phyloP scores from a whole-genome alignment of 192 early-diverging fungal genomes.

The Martensiomyces pterosporus region DNA sequence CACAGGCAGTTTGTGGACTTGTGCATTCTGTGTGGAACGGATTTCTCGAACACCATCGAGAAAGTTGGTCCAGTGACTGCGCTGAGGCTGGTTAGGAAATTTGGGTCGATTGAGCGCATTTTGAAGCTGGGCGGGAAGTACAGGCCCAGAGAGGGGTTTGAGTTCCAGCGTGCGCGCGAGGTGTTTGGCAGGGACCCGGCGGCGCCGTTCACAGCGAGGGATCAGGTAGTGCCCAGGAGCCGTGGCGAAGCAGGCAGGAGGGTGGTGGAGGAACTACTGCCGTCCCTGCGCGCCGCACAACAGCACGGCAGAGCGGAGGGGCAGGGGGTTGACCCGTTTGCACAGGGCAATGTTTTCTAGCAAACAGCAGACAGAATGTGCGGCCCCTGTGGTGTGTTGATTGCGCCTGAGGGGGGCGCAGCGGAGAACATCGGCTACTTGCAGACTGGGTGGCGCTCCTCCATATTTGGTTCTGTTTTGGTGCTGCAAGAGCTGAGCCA shows the following conservation, averaged over 20 bases:
- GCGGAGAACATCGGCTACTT: too few species aligned
- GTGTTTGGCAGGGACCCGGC: constrained; percentile 25
- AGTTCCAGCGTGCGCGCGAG: constrained; percentile 29
- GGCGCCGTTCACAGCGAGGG: constrained; percentile 13
- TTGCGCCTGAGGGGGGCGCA: too few species aligned
- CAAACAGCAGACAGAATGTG: not conserved
- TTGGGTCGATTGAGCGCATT: constrained; percentile 63
- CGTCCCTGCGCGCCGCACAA: constrained; percentile 1
- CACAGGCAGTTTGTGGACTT: constrained; percentile 59
- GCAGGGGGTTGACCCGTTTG: constrained; percentile 24
- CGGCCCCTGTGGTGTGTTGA: too few species aligned
- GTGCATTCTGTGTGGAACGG: constrained; percentile 75
- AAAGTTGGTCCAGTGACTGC: constrained; percentile 65
- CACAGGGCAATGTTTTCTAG: constrained; percentile 3
- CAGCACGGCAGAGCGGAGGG: not conserved
- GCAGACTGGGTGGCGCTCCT: too few species aligned
- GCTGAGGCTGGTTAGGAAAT: constrained; percentile 50
- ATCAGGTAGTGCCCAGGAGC: constrained; percentile 14
- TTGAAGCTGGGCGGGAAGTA: constrained; percentile 33
- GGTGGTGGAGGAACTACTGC: constrained; percentile 21
- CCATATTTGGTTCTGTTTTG: not conserved
- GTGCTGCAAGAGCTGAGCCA: too few species aligned
- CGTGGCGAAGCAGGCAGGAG: too few species aligned
- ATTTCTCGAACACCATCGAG: constrained; percentile 62
- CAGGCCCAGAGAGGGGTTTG: constrained; percentile 35